These are phyloP conservation scores for Solanum appendiculatum DNA, from an alignment of 257 asterid species.

Conservation along the genomic window DNA sequence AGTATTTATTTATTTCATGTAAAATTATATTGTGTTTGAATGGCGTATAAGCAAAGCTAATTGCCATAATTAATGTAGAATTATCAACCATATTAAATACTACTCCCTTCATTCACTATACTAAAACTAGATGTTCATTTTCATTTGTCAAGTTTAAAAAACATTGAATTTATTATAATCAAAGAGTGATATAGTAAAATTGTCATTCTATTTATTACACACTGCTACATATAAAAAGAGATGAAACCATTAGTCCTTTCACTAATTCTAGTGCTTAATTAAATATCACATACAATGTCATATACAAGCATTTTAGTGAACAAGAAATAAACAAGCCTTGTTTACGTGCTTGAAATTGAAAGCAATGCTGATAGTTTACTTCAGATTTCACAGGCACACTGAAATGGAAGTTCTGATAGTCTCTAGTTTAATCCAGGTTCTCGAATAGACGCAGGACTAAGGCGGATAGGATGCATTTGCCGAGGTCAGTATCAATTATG, in stretches of 20 bases:
- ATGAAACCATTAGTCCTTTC: background rate
- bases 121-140: background rate
- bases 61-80: background rate
- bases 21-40: background rate
- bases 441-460: background rate
- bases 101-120: background rate
- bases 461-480: background rate
- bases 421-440: background rate
- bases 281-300: background rate
- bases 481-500: background rate
- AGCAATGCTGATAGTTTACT: background rate
- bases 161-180: background rate
- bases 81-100: background rate
- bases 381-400: background rate
- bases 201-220: background rate
- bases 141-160: accelerated
- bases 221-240: background rate
- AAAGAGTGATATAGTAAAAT: background rate
- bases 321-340: background rate
- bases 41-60: background rate
- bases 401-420: background rate
- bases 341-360: background rate
- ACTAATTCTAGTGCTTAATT: background rate
- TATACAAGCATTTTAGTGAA: background rate
- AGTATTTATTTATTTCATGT: no score